These are phyloP conservation scores for Lupinus albus DNA, from an alignment of 306 rosid genomes.

Conservation along the genomic window DNA sequence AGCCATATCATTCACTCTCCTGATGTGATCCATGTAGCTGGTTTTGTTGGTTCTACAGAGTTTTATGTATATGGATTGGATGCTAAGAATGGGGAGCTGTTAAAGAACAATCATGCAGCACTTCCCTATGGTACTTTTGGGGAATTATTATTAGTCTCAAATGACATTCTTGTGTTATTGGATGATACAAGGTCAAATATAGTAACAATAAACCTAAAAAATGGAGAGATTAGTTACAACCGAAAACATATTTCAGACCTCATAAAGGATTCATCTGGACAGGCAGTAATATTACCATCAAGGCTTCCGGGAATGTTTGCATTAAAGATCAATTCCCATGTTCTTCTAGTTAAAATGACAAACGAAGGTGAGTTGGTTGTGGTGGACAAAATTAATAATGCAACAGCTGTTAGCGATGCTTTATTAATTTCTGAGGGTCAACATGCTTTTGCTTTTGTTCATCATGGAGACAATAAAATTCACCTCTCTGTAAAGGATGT, in stretches of 20 bases:
- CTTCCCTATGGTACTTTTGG: slow-evolving; percentile 70
- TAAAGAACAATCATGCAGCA: slow-evolving; percentile 55
- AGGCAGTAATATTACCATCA: slow-evolving; percentile 62
- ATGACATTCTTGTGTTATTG: slow-evolving; percentile 67
- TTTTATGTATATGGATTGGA: slow-evolving; percentile 61
- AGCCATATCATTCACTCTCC: slow-evolving; percentile 68
- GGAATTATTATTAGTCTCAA: slow-evolving; percentile 67
- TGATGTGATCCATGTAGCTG: slow-evolving; percentile 63
- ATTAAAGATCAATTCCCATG: slow-evolving; percentile 51
- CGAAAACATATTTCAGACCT: slow-evolving; percentile 60
- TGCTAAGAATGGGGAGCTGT: slow-evolving; percentile 74
- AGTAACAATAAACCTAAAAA: slow-evolving; percentile 57
- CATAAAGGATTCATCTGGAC: slow-evolving; percentile 58
- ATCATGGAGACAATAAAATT: slow-evolving; percentile 63
- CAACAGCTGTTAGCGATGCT: slow-evolving; percentile 69
- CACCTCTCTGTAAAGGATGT: slow-evolving; percentile 66
- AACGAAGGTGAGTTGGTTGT: slow-evolving; percentile 67
- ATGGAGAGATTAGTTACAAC: slow-evolving; percentile 63
- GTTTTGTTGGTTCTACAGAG: slow-evolving; percentile 68
- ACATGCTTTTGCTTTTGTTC: slow-evolving; percentile 74
- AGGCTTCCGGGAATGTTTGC: slow-evolving; percentile 75
- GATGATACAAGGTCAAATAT: slow-evolving; percentile 69
- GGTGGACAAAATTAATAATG: slow-evolving; percentile 63
- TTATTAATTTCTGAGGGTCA: slow-evolving; percentile 72
- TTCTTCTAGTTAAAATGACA: slow-evolving; percentile 60